These are phyloP conservation scores for Penicillium sp. DNA, from an alignment of 2,329 filamentous ascomycete genomes.

Conservation along the genomic window DNA sequence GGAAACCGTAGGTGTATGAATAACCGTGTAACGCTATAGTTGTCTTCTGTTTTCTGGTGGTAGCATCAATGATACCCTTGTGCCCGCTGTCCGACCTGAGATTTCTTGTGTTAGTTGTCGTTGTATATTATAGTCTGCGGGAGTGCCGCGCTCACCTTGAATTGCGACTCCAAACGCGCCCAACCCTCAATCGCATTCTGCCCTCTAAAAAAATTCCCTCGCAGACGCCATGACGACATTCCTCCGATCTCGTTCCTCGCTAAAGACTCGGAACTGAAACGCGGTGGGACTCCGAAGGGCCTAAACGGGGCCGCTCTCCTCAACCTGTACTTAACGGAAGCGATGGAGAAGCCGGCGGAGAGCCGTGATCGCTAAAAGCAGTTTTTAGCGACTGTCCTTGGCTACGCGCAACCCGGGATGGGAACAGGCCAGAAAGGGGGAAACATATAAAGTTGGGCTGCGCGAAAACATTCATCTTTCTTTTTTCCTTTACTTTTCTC, in stretches of 20 bases:
- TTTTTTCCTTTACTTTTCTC: conserved; percentile 5
- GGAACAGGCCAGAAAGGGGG: conserved; percentile 11
- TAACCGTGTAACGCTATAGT: conserved; percentile 11
- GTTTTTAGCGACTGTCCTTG: conserved; percentile 40
- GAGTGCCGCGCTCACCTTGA: too few relatives aligned
- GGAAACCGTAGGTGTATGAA: conserved; percentile 12
- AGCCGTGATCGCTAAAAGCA: conserved; percentile 46
- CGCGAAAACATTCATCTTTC: background rate
- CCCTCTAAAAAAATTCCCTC: too few relatives aligned
- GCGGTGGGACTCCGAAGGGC: conserved; percentile 25
- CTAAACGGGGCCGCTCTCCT: conserved; percentile 38
- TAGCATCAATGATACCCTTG: conserved; percentile 26
- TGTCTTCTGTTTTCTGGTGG: too few relatives aligned
- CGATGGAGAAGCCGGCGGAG: conserved; percentile 28
- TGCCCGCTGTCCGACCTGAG: too few relatives aligned
- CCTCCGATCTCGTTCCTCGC: conserved; percentile 7
- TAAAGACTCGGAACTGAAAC: conserved; percentile 19
- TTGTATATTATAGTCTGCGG: background rate
- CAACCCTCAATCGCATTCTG: too few relatives aligned
- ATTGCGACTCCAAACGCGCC: too few relatives aligned
- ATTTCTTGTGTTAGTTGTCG: too few relatives aligned
- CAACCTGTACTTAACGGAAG: conserved; percentile 51
- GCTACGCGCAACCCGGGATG: conserved; percentile 13
- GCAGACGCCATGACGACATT: conserved; percentile 13
- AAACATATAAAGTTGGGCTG: conserved; percentile 18